Conservation (phyloP, 306 rosid genomes). For the Astragalus membranaceus region DNA sequence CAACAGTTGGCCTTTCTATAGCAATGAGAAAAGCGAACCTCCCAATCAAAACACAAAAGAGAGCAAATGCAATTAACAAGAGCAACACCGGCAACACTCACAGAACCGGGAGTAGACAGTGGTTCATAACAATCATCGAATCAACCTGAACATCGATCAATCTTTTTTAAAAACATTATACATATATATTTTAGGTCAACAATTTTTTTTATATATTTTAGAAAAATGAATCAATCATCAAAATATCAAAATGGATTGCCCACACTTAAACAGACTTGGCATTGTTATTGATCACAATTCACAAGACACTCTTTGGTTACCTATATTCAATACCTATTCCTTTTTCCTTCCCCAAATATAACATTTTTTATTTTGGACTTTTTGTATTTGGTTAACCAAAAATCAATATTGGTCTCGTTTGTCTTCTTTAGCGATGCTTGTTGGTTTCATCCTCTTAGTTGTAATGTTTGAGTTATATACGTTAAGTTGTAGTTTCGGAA, state of each 20-base stretch:
- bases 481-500: conserved; percentile 6
- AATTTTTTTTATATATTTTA: no score
- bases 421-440: background rate
- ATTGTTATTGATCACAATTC: background rate
- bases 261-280: background rate
- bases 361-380: background rate
- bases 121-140: no score
- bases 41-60: no score
- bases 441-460: conserved; percentile 2
- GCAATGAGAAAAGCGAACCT: no score
- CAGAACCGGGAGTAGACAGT: no score
- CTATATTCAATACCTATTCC: background rate
- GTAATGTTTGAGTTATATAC: conserved; percentile 14
- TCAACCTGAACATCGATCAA: no score
- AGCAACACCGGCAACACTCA: no score
- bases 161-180: no score
- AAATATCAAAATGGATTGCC: background rate
- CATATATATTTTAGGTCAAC: no score
- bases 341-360: background rate
- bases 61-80: no score
- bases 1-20: no score
- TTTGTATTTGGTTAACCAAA: conserved; percentile 18
- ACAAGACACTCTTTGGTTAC: conserved; percentile 14
- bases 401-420: background rate
- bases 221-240: background rate